Base-by-base conservation (phyloP, 2,329 filamentous ascomycete species). In the Fusarium bulbicola region DNA sequence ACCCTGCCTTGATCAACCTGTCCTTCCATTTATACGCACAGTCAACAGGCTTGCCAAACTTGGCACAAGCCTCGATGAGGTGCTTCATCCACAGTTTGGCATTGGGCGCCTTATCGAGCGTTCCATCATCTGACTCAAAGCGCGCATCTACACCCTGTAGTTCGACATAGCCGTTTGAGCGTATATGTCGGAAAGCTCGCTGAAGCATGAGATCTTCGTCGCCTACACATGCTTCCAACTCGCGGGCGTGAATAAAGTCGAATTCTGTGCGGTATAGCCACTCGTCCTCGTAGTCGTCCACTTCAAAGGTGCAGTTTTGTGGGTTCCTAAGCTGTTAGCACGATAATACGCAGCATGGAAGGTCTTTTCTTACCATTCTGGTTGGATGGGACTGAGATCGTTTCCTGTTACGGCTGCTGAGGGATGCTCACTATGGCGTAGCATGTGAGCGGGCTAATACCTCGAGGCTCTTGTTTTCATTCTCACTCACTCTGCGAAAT, bases 341-440 rank as follows among this genome's bases (percentile, higher is more conserved):
- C 5, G 8, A 8, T 26, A 1, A 4, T 10, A 13, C 4, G 1
- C 18, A 4, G 1, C 7, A 6, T 3, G 2, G 10, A 6, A 8
- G 6, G 5, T 6, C 7, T 18, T 5, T 3, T 5, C 12, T 56
- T 49, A 72, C 69, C 69, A 72, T 42, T 72, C 42, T 4, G 69
- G 69, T 18, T 72, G 69, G 4, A 72, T 72, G 1, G 69, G 69
- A 20, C 69, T 72, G 13, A 72, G 63, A 39, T 72, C 69, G 4
- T 71, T 72, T 2, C 69, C 69, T 8, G 68, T 26, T 3, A 72
- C 45, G 21, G 68, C 59, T 11, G 69, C 50, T 4, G 69, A 72
- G 2, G 68, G 58, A 53, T 72, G 28, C 18, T 72, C 69, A 3
- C 69, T 72, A 6, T 40, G 5, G 30, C n/a, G 20, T 12, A n/a